Base-by-base conservation (phyloP, 768 basidiomycete species). In the Sarcomyxa edulis region DNA sequence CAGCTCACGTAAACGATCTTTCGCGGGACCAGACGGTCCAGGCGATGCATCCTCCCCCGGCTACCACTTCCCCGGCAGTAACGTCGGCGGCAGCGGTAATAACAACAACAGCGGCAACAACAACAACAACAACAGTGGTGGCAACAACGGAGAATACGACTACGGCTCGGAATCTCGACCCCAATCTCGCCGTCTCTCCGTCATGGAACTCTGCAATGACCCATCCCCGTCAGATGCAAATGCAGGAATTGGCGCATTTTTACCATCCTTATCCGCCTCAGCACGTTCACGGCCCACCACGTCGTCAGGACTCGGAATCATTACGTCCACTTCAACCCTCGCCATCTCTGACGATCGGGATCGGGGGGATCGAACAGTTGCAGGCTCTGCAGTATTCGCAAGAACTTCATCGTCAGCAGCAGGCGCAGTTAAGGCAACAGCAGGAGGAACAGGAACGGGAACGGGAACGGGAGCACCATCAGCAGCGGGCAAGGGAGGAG, bases 131-230 rank as follows among this genome's bases (percentile, higher is more conserved):
- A 51, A 54, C 45, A 51, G 32, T 48, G 20, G 41, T 49, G 49
- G 50, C 30, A 16, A 55, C 52, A 24, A 51, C 47, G 54, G 54
- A 57, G 68, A 70, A 30, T 78, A 82, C 68, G 81, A 82, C 39
- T 82, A 84, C 62, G 85, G 77, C 16, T 55, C 71, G 47, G 84
- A 85, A 48, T 85, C 82, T 52, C 71, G 86, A 51, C 86, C 86
- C 46, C 78, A 83, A 54, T 84, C 81, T 65, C 74, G 86, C 50
- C 66, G 86, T 44, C 78, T 89, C 74, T 72, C 81, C 60, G 81
- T 89, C 73, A 75, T 88, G 84, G 86, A 89, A 50, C 81, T 89
- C 72, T 87, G 85, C 75, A 86, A 88, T 73, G 83, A 84, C 68
- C 9, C 10, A 23, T 15, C 37, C 8, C 7, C 35, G 18, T 6